A percentile compares a stretch with the other conserved stretches of the same genome.
Evolutionary conservation across 352 stramenopile genomes (phyloP).

Genomic region (Pythium coloratum): DNA sequence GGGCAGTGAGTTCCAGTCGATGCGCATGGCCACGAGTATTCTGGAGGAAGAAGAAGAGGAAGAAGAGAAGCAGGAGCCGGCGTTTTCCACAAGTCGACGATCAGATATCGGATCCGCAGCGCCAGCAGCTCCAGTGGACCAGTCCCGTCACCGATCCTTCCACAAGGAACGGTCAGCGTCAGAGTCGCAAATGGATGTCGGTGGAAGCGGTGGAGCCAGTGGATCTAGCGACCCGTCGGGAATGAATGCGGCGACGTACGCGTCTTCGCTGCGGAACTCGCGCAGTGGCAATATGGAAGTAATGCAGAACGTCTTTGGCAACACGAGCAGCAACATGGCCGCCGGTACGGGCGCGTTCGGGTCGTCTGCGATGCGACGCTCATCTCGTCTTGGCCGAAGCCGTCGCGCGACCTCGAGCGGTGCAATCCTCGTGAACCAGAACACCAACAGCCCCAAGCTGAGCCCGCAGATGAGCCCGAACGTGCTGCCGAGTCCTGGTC

Average conservation of each 20-base stretch:
- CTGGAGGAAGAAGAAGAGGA: conserved; percentile 55
- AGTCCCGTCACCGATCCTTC: conserved; percentile 2
- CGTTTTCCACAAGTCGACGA: neutral
- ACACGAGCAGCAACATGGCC: conserved; percentile 36
- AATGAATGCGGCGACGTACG: conserved; percentile 22
- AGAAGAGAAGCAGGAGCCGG: conserved; percentile 22
- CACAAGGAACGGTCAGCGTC: conserved; percentile 37
- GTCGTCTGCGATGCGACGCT: conserved; percentile 46
- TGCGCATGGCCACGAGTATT: conserved; percentile 43
- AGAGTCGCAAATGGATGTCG: conserved; percentile 25
- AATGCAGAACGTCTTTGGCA: conserved; percentile 66
- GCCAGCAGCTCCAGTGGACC: neutral
- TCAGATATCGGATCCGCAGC: neutral
- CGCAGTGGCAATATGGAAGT: conserved; percentile 67
- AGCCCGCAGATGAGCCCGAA: conserved; percentile 73
- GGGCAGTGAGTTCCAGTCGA: conserved; percentile 17
- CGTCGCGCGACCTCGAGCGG: conserved; percentile 58
- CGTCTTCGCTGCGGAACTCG: conserved; percentile 43
- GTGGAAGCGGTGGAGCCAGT: neutral
- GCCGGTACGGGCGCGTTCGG: conserved; percentile 15
- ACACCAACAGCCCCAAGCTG: conserved; percentile 48
- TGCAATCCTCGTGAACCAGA: conserved; percentile 31
- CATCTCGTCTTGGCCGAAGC: conserved; percentile 50
- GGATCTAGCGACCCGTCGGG: conserved; percentile 23
- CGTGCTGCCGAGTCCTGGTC: conserved; percentile 52